Conservation (phyloP, 208 protist species). For the Strigomonas galati region DNA sequence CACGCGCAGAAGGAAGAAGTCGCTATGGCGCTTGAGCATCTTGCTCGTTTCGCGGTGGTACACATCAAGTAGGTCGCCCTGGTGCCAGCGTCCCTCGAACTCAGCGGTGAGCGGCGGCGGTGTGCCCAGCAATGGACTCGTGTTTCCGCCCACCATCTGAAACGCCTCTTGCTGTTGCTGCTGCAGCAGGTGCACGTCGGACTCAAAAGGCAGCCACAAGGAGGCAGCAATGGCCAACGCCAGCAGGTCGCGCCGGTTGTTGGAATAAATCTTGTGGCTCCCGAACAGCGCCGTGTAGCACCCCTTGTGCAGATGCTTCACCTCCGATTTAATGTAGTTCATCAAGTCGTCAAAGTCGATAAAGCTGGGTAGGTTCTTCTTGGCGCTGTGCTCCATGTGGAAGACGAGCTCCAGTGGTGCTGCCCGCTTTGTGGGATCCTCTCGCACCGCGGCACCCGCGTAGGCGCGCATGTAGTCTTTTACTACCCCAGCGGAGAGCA, state of each 20-base stretch:
- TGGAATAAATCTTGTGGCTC: slow-evolving; percentile 36
- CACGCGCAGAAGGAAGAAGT: too few species aligned
- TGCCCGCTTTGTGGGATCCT: neutral
- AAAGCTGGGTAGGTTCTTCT: slow-evolving; percentile 32
- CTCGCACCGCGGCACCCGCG: too few species aligned
- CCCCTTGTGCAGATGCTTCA: slow-evolving; percentile 46
- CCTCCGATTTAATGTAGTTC: slow-evolving; percentile 39
- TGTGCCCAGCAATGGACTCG: too few species aligned
- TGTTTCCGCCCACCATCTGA: too few species aligned
- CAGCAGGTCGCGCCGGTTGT: slow-evolving; percentile 24
- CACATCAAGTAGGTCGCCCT: too few species aligned
- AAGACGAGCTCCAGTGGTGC: slow-evolving; percentile 38
- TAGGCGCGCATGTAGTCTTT: slow-evolving; percentile 44
- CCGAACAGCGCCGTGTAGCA: slow-evolving; percentile 50
- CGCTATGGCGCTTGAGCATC: too few species aligned
- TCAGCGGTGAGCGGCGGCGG: too few species aligned
- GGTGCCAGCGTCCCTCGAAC: too few species aligned
- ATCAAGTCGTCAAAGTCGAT: slow-evolving; percentile 36
- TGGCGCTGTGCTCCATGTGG: slow-evolving; percentile 35
- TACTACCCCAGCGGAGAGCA: slow-evolving; percentile 59
- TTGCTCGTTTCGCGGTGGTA: too few species aligned
- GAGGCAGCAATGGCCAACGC: slow-evolving; percentile 29
- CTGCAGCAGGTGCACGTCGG: too few species aligned
- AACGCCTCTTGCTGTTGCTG: too few species aligned
- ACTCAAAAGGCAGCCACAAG: slow-evolving; percentile 41